Evolutionary conservation across 495 filamentous ascomycete genomes (phyloP).

Genomic region (Neurospora tetraspora): DNA sequence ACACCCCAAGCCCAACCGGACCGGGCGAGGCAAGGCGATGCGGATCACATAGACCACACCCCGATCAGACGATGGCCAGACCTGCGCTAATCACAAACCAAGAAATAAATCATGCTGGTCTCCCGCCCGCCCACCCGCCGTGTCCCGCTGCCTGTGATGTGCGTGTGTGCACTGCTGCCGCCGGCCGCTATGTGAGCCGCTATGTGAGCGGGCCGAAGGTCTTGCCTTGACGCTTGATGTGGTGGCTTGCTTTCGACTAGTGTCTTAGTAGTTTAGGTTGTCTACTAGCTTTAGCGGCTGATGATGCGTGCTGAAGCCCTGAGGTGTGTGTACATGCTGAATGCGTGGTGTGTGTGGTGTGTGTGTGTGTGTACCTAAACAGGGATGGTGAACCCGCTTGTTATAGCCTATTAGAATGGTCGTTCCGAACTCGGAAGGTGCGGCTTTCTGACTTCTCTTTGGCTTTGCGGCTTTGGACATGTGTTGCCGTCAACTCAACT

Average conservation of each 20-base stretch:
- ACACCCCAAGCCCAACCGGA: not conserved
- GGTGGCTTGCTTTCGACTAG: not conserved
- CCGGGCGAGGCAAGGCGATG: not conserved
- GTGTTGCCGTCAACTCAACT: not conserved
- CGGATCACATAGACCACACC: not conserved
- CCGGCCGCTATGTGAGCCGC: not conserved
- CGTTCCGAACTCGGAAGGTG: not conserved
- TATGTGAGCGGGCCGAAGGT: not conserved
- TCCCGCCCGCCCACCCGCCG: not conserved
- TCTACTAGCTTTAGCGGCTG: not conserved
- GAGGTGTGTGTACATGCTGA: not conserved
- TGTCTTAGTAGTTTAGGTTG: not conserved
- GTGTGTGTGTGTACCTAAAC: not conserved
- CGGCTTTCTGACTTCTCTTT: not conserved
- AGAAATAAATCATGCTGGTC: not conserved
- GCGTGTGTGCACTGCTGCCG: not conserved
- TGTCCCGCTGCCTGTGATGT: not conserved
- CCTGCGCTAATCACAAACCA: not conserved
- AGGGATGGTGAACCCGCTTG: not conserved
- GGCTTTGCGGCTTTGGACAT: not conserved
- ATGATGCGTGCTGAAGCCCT: not conserved
- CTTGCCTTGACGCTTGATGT: not conserved
- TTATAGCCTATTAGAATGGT: not conserved
- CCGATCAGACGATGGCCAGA: not conserved
- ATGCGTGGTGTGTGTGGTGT: not conserved